Evolutionary conservation across 2,329 filamentous ascomycete genomes (phyloP), one percentile per base, ranked within the genome.

Genomic region (Aschersonia sp.): DNA sequence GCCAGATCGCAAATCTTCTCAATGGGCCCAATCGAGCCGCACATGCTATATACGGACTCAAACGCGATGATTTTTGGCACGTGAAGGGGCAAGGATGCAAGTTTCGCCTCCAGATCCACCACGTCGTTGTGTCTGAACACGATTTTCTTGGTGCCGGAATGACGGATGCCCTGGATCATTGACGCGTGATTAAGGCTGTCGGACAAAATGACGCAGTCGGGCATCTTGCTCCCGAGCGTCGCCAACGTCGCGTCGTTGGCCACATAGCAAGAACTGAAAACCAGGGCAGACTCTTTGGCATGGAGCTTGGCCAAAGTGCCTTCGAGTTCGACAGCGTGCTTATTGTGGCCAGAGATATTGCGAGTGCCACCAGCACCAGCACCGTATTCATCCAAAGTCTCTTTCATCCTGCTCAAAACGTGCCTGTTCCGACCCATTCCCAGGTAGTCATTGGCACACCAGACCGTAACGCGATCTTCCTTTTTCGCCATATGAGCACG

Each of bases 1-100:
- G 92, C 90, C 47, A 98, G 71, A 62, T 98, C 88, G 64, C 90
- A 97, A 52, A 98, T 97, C 61, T 83, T 83, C 67, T 89, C 87
- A 56, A 98, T 98, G 1, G 92, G 92, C 0, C 88, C 92, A 62
- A 98, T 87, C 12, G 88, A 95, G 52, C 92, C 92, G 62, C 92
- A 98, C 92, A 98, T 98, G 71, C 88, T 95, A 70, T 98, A 98
- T 4, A 98, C 92, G 32, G 88, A 95, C 69, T 98, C 92, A 54
- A 97, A 98, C 2, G 92, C 92, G 54, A 98, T 98, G 55, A 98
- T 95, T 73, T 98, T 98, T 49, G 92, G 92, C 37, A 86, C 78
- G 51, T 92, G 76, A 1, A 84, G 69, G 1, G 90, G 88, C 41
- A 98, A 75, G 10, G 88, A 84, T 3, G 89, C 88, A 54, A 98